Evolutionary conservation across 1,284 basidiomycete genomes (phyloP), one percentile per base, ranked within the genome.

Genomic region (Austroboletus novae-zelandiae): DNA sequence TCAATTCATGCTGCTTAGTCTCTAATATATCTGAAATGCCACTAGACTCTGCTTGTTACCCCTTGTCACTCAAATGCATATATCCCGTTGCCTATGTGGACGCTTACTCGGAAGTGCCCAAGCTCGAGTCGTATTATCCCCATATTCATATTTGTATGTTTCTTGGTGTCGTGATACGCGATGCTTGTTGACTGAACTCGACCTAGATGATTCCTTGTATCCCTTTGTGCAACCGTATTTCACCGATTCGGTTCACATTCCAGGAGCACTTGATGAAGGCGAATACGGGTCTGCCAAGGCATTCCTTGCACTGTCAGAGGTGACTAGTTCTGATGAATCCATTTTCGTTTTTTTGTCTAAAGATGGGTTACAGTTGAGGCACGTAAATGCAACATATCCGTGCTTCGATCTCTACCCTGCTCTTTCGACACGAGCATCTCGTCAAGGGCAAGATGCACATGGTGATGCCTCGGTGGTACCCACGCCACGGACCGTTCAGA

Each of bases 381-480:
- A 11, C 3, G 13, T 31, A 8, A 25, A 44, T 39, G 25, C 13
- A 71, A 69, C 61, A 18, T 74, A 75, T 53, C 74, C 75, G 14
- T 39, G 58, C 52, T 64, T 70, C 48, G 63, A 69, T 37, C 57
- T 72, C 27, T 71, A 70, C 53, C 68, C 69, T 43, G 43, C 57
- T 34, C 27, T 27, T 27, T 47, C 37, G 18, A 41, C 43, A 27
- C 36, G 45, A 23, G 34, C 23, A 5, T 15, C 34, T 42, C 42
- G 27, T 32, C 43, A n/a, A 31, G 47, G 5, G 9, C 47, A 43
- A 41, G 29, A 30, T 40, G 23, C 11, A 9, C 13, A 43, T 32
- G 27, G 27, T 25, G 32, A 5, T 11, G 11, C 42, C 31, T 40
- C 36, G 36, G 27, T 15, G 27, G 30, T 37, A 11, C 25, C 44